A percentile compares a stretch with the other conserved stretches of the same genome.
phyloP scores from a whole-genome alignment of 257 asterid genomes.

The Solanum infundibuliforme region DNA sequence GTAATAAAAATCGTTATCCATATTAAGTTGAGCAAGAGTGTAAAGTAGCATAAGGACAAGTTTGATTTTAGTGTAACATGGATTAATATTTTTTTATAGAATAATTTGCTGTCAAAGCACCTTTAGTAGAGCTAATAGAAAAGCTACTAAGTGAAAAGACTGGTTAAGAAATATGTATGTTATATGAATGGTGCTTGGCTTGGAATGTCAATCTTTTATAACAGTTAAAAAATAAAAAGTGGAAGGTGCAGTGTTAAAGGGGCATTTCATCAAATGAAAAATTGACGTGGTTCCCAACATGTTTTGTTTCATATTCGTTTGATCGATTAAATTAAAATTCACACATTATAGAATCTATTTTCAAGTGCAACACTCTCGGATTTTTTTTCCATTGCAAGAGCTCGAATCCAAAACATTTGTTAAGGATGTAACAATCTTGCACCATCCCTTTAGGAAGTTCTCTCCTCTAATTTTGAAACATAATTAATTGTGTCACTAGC shows the following conservation, averaged over 20 bases:
- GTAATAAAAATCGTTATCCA: background rate
- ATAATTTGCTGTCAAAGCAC: background rate
- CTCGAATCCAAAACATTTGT: background rate
- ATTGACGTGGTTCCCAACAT: slow-evolving; percentile 29
- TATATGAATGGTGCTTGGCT: background rate
- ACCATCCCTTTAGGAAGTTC: background rate
- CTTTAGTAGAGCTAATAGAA: background rate
- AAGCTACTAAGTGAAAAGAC: background rate
- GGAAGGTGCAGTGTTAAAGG: background rate
- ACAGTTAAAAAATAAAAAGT: background rate
- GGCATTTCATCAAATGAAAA: slow-evolving; percentile 7
- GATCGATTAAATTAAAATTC: background rate
- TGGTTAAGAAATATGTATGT: background rate
- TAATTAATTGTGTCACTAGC: background rate
- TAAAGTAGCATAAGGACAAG: background rate
- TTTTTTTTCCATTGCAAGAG: no score
- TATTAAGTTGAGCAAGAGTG: background rate
- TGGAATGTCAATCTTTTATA: background rate
- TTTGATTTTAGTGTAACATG: background rate
- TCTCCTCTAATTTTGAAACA: background rate
- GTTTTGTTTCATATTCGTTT: background rate
- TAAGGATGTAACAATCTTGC: background rate
- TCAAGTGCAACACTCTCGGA: accelerated
- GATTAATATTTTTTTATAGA: background rate
- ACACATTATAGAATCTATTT: background rate